These are phyloP conservation scores for Oryza longistaminata DNA, from an alignment of 176 grass and related monocot genomes.

Conservation along the genomic window DNA sequence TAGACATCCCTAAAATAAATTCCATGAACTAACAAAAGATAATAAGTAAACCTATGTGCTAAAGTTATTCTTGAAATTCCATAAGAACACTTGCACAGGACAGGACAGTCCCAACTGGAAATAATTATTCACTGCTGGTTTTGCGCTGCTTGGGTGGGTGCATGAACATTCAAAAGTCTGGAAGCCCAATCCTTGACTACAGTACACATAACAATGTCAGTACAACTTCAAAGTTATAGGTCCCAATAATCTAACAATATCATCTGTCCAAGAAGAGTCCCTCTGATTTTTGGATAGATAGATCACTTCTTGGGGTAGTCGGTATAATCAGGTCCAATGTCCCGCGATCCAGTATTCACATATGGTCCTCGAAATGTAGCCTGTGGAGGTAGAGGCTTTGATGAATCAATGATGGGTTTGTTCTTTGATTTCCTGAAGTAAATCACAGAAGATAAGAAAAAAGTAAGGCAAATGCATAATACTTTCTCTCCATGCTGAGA, in stretches of 20 bases:
- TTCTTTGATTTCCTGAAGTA: conserved; percentile 65
- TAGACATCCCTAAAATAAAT: background rate
- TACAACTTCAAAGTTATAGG: background rate
- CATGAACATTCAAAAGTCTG: background rate
- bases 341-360: conserved; percentile 80
- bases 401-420: conserved; percentile 63
- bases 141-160: background rate
- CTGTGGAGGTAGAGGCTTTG: conserved; percentile 86
- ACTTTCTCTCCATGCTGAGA: background rate
- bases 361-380: conserved; percentile 92
- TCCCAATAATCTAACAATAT: background rate
- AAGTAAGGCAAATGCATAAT: background rate
- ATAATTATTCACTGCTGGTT: background rate
- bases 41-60: too few species aligned
- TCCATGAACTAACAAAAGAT: too few species aligned
- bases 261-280: background rate
- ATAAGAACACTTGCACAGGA: background rate
- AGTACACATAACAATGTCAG: background rate
- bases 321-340: conserved; percentile 80
- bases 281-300: background rate
- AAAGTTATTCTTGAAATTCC: background rate
- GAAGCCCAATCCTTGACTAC: background rate
- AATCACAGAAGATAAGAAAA: background rate
- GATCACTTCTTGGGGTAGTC: conserved; percentile 62
- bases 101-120: background rate